A percentile compares a stretch with the other conserved stretches of the same genome.
Conservation (phyloP, 2,329 filamentous ascomycete genomes). For the Exophiala lecanii-corni region DNA sequence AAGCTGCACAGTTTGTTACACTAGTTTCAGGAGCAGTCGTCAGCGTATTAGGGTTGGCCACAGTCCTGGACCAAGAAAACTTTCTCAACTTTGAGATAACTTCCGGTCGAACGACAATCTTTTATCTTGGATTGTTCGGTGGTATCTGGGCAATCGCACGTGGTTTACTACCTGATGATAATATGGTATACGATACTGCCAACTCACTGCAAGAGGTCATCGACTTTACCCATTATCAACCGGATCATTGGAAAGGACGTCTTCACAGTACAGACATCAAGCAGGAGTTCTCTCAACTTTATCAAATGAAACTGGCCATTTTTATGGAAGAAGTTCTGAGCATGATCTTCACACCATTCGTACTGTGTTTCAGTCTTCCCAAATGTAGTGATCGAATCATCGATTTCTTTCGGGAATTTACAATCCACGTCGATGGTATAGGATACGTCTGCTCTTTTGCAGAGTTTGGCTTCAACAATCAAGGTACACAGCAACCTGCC, state of each 20-base stretch:
- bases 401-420: slow-evolving; percentile 98
- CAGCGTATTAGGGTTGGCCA: slow-evolving; percentile 76
- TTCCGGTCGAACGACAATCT: slow-evolving; percentile 78
- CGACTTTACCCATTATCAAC: slow-evolving; percentile 87
- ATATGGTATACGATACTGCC: slow-evolving; percentile 84
- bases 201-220: slow-evolving; percentile 85
- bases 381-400: slow-evolving; percentile 88
- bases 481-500: slow-evolving; percentile 40
- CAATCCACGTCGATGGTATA: slow-evolving; percentile 90
- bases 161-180: slow-evolving; percentile 81
- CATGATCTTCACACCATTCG: slow-evolving; percentile 84
- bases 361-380: slow-evolving; percentile 81
- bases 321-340: slow-evolving; percentile 90
- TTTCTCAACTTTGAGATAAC: slow-evolving; percentile 92
- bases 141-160: slow-evolving; percentile 78
- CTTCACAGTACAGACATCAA: slow-evolving; percentile 95
- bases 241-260: slow-evolving; percentile 79
- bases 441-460: slow-evolving; percentile 97
- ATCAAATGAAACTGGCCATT: slow-evolving; percentile 86
- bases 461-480: slow-evolving; percentile 93
- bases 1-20: slow-evolving; percentile 75
- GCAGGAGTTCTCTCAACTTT: slow-evolving; percentile 80
- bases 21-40: slow-evolving; percentile 84
- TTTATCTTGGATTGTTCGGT: slow-evolving; percentile 80
- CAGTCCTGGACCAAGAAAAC: slow-evolving; percentile 82